Base-by-base conservation (phyloP, 805 yeast genomes). In the Candida succiphila region DNA sequence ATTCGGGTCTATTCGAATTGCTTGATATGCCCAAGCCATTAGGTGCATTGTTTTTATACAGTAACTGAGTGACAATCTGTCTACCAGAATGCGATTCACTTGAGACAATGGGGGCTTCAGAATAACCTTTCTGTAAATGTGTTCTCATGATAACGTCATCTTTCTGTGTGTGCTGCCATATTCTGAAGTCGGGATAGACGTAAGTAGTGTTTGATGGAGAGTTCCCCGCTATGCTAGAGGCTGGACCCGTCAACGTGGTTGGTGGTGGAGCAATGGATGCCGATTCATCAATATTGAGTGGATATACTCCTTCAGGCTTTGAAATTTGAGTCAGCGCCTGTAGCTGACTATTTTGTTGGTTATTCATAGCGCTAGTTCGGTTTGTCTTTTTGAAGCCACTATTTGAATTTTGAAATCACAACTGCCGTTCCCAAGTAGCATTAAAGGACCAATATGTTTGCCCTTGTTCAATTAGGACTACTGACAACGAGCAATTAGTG, bases 31-130 rank as follows among this genome's bases (percentile, higher is more conserved):
- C 25, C 14, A 17, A 24, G 21, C 13, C 36, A 24, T 26, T 37
- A 9, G 29, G 15, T 7, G 26, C 29, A n/a, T 37, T 28, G 2
- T 31, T 17, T 13, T 38, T 31, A 30, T 49, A 46, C 9, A 57
- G 39, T 7, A 49, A 32, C 27, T 63, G 62, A 14, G 62, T 60
- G 42, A 75, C 57, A 15, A 77, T 58, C 40, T 71, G 75, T 32
- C 86, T 60, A 2, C 86, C 88, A 0, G 85, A 70, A 31, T 78
- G 73, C 32, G 78, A 69, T 52, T 85, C 95, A 48, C 79, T 74
- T 25, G 65, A 51, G 2, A 78, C 84, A 17, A 54, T 53, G 2
- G 87, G 78, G 1, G 74, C 58, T 45, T 82, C 86, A 37, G 67
- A 68, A 42, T 67, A 75, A 7, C 95, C 95, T 45, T 79, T 75